Evolutionary conservation across 345 rosid species (phyloP).

Genomic region (Pugionium dolabratum): DNA sequence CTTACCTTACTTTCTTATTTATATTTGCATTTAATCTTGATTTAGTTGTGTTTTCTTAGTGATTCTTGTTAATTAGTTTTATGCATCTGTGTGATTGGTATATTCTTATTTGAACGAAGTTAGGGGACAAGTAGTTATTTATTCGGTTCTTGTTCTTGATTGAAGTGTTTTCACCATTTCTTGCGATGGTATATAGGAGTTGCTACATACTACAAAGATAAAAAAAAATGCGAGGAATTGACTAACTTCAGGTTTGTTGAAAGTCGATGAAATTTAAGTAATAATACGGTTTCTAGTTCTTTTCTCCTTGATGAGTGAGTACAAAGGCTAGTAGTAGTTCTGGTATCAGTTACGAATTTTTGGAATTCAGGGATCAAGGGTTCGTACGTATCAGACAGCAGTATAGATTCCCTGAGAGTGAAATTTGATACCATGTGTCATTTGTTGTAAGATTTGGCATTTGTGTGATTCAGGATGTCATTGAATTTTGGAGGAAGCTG

Average conservation of each 20-base stretch:
- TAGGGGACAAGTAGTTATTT: not conserved
- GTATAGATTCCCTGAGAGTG: constrained; percentile 12
- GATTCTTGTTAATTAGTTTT: not conserved
- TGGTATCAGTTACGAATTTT: not conserved
- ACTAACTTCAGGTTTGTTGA: constrained; percentile 8
- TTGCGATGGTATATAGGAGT: not conserved
- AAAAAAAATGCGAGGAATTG: not conserved
- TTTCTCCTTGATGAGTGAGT: not conserved
- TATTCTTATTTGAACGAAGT: not conserved
- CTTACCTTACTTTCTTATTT: not conserved
- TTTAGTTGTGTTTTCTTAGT: not conserved
- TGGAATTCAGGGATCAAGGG: constrained; percentile 15
- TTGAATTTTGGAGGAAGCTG: not conserved
- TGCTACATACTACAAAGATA: not conserved
- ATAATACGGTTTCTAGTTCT: not conserved
- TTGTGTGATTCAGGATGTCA: not conserved
- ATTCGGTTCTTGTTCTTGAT: constrained; percentile 6
- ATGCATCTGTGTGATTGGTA: not conserved
- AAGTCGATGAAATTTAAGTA: not conserved
- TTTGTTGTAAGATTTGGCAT: not conserved
- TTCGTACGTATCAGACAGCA: not conserved
- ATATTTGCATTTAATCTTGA: not conserved
- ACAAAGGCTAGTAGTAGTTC: constrained; percentile 1
- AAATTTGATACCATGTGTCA: not conserved
- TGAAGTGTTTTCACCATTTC: not conserved